phyloP scores from a whole-genome alignment of 176 grass and related monocot species.

The Cymbopogon citratus region DNA sequence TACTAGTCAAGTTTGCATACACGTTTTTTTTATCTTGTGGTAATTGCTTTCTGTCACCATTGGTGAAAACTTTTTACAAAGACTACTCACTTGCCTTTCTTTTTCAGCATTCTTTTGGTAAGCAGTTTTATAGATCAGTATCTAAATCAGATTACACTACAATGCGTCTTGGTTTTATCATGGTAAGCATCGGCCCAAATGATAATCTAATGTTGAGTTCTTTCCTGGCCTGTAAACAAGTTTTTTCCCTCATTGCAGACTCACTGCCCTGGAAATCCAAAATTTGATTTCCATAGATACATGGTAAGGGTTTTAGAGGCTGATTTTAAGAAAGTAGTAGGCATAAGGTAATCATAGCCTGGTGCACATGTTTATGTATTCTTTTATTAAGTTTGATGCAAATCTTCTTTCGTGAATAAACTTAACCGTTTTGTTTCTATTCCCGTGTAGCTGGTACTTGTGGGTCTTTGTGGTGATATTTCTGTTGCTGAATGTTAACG shows the following conservation, averaged over 20 bases:
- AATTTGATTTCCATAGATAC: slow-evolving; percentile 92
- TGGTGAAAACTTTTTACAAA: neutral
- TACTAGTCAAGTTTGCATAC: neutral
- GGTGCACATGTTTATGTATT: neutral
- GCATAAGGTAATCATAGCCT: slow-evolving; percentile 70
- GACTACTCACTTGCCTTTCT: neutral
- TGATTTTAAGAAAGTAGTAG: slow-evolving; percentile 96
- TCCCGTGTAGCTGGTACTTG: too few relatives aligned
- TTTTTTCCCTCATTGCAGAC: slow-evolving; percentile 38
- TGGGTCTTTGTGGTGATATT: too few relatives aligned
- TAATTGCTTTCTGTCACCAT: neutral
- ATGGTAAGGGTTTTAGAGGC: slow-evolving; percentile 80
- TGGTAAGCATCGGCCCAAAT: slow-evolving; percentile 42
- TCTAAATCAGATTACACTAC: slow-evolving; percentile 66
- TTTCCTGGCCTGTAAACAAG: slow-evolving; percentile 6
- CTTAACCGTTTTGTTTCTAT: too few relatives aligned
- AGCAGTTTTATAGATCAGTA: slow-evolving; percentile 74
- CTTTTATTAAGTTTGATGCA: slow-evolving; percentile 3
- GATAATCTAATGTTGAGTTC: neutral
- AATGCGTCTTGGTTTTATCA: slow-evolving; percentile 83
- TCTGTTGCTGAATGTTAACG: slow-evolving; percentile 82
- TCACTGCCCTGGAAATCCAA: slow-evolving; percentile 61
- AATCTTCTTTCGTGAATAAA: too few relatives aligned
- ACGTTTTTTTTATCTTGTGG: neutral
- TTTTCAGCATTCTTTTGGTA: slow-evolving; percentile 73